Evolutionary conservation across 2,329 filamentous ascomycete species (phyloP).

Genomic region (Neurospora sp.): DNA sequence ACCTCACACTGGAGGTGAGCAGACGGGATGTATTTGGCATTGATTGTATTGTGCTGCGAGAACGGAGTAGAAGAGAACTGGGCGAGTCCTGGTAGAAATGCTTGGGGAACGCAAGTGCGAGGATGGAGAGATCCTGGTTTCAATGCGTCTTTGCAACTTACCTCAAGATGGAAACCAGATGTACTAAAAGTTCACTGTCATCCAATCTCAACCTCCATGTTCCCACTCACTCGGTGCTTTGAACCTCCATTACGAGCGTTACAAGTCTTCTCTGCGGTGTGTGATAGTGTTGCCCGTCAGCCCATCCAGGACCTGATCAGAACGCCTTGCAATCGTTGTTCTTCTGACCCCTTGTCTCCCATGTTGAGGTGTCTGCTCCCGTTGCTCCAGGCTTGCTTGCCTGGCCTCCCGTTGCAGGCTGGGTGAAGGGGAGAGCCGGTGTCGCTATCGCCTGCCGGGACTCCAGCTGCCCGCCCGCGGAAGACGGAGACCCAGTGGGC

Average conservation of each 20-base stretch:
- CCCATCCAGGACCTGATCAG: neutral
- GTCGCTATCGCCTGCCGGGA: constrained; percentile 2
- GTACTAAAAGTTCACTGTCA: neutral
- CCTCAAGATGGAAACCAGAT: neutral
- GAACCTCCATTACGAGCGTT: neutral
- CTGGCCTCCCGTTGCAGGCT: neutral
- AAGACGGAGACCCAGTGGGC: neutral
- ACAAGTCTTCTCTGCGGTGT: neutral
- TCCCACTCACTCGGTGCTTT: neutral
- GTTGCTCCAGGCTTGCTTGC: neutral
- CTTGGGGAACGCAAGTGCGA: neutral
- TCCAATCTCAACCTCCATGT: neutral
- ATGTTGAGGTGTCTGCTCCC: neutral
- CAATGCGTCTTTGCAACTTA: neutral
- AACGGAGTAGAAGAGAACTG: neutral
- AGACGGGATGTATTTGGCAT: neutral
- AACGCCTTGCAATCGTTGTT: neutral
- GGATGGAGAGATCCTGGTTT: neutral
- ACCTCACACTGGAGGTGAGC: neutral
- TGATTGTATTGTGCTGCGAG: neutral
- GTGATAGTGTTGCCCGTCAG: neutral
- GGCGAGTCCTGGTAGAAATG: neutral
- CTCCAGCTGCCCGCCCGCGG: constrained; percentile 2
- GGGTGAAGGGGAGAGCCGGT: neutral
- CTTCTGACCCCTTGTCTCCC: neutral